Percentiles rank a stretch among this genome's conserved stretches.
phyloP scores from a whole-genome alignment of 495 filamentous ascomycete species.

The Darksidea phi region DNA sequence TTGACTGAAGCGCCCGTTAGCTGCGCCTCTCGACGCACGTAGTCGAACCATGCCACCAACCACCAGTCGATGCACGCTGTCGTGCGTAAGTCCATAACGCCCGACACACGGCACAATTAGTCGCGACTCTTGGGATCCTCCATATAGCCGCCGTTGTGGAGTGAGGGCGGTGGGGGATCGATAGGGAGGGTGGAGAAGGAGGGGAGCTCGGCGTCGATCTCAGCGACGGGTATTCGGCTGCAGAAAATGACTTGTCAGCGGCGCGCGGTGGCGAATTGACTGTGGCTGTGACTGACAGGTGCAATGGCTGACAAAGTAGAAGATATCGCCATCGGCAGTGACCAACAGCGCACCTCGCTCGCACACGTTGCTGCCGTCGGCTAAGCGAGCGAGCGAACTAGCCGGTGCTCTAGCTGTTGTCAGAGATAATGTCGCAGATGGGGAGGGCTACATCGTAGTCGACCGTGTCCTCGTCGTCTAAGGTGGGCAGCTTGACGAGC shows the following conservation, averaged over 20 bases:
- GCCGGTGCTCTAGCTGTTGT: constrained; percentile 14
- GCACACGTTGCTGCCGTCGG: constrained; percentile 9
- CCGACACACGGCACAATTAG: too few relatives aligned
- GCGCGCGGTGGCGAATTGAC: too few relatives aligned
- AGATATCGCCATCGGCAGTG: background rate
- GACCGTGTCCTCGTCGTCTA: constrained; percentile 13
- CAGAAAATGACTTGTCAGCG: too few relatives aligned
- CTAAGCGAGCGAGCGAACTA: constrained; percentile 10
- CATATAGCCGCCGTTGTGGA: background rate
- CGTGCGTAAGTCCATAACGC: too few relatives aligned
- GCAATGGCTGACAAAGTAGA: constrained; percentile 16
- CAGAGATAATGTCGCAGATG: constrained; percentile 15
- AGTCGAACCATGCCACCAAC: too few relatives aligned
- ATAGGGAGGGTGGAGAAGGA: constrained; percentile 22
- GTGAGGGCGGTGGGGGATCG: constrained; percentile 4
- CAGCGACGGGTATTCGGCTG: background rate
- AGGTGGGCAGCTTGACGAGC: too few relatives aligned
- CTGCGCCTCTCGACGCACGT: too few relatives aligned
- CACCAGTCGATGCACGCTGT: too few relatives aligned
- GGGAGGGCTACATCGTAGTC: constrained; percentile 17
- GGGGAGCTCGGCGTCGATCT: constrained; percentile 20
- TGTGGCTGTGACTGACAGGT: constrained; percentile 9
- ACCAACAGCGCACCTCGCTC: constrained; percentile 4
- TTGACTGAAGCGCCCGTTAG: too few relatives aligned
- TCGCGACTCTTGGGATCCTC: too few relatives aligned